Evolutionary conservation across 2,329 filamentous ascomycete genomes (phyloP), one percentile per base, ranked within the genome.

Genomic region (Botrytis elliptica): DNA sequence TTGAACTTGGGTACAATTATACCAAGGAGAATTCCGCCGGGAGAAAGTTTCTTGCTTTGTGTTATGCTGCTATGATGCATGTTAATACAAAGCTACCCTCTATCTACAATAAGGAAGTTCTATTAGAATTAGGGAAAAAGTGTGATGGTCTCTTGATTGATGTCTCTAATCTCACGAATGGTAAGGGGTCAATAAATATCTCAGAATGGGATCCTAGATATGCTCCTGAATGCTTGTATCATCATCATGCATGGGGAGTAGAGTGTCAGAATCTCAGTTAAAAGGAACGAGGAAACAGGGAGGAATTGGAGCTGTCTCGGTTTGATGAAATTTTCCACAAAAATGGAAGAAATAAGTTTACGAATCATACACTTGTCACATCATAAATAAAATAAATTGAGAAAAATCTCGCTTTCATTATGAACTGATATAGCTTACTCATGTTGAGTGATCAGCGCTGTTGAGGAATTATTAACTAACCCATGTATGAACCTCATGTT

Each of bases 261-360:
- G 33, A 36, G 36, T 60, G 57, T 60, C 18, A 20, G 9, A 36
- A 22, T 36, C 33, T 60, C 33, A 33, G 5, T 4, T 20, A 22
- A 22, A 25, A 1, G 16, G 29, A 33, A 3, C 22, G 29, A 36
- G 4, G 18, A 7, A 49, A 44, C 6, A 44, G 18, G 46, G 14
- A 10, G 20, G 46, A 3, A 10, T 49, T 7, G 20, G 44, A 29
- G 18, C 3, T 5, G 44, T 20, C 46, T 22, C 4, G 25, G 20
- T 22, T 22, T 1, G 2, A 0, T 46, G 18, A 4, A 22, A 9
- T 46, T 22, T 7, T 46, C 0, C 20, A 4, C 0, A 22, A 46
- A 22, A 6, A 46, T 46, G 20, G 3, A 20, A 46, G 22, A 46
- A 20, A 46, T 0, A 22, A 22, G 20, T 46, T 20, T 8, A 46